These are phyloP conservation scores for Arthrobotrys iridis DNA, from an alignment of 2,329 filamentous ascomycete species.

Conservation along the genomic window DNA sequence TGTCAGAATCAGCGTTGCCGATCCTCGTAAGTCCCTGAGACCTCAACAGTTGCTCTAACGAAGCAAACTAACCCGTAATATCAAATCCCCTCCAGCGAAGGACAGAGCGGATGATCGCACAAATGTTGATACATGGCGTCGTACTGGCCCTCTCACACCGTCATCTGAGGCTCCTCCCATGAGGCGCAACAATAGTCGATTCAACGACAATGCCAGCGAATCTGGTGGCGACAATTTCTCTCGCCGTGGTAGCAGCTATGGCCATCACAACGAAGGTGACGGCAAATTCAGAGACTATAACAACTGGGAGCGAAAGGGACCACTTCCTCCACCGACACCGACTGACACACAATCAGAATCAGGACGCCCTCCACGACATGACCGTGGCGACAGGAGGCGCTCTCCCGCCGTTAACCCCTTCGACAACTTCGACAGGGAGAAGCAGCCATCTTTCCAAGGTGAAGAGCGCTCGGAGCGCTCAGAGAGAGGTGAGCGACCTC, in stretches of 20 bases:
- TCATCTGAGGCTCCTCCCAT: constrained; percentile 63
- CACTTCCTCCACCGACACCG: constrained; percentile 76
- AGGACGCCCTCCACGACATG: constrained; percentile 69
- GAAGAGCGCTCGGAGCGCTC: constrained; percentile 64
- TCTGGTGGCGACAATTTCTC: constrained; percentile 69
- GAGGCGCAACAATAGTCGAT: constrained; percentile 64
- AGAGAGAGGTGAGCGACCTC: constrained; percentile 68
- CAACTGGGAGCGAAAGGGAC: constrained; percentile 95
- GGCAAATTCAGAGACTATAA: constrained; percentile 81
- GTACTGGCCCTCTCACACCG: constrained; percentile 83
- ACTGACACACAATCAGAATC: constrained; percentile 64
- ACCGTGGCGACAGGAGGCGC: constrained; percentile 65
- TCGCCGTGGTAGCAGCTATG: constrained; percentile 72
- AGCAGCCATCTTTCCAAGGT: constrained; percentile 79
- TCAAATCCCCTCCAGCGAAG: constrained; percentile 72
- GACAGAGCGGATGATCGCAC: constrained; percentile 83
- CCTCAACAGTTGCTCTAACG: neutral
- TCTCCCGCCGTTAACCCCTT: constrained; percentile 68
- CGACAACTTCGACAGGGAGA: constrained; percentile 72
- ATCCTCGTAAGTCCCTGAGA: constrained; percentile 81
- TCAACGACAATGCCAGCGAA: constrained; percentile 65
- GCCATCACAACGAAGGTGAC: constrained; percentile 70
- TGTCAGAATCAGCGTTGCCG: constrained; percentile 93
- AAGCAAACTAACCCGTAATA: neutral
- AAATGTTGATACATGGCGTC: constrained; percentile 82